Conservation (phyloP, 2,329 filamentous ascomycete genomes). For the Colletotrichum destructivum region DNA sequence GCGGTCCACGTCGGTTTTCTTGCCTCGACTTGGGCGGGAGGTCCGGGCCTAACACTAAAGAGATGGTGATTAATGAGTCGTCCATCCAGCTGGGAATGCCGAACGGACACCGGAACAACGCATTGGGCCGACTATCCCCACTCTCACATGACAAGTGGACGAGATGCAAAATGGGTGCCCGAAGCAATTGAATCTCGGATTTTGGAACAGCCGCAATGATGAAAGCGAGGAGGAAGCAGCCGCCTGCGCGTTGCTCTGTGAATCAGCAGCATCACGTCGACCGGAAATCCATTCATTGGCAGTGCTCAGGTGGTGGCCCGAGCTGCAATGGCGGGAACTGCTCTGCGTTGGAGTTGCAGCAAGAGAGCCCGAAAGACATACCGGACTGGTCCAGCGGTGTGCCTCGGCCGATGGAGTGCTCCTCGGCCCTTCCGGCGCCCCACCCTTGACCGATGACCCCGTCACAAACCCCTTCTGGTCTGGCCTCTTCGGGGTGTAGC, state of each 20-base stretch:
- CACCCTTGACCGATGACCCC: slow-evolving; percentile 27
- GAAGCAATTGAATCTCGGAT: background rate
- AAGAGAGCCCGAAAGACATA: background rate
- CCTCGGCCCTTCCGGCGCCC: slow-evolving; percentile 23
- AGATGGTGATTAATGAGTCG: background rate
- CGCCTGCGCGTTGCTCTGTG: background rate
- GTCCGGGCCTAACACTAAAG: slow-evolving; percentile 14
- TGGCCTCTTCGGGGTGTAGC: slow-evolving; percentile 3
- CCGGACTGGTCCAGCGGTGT: slow-evolving; percentile 5
- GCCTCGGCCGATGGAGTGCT: slow-evolving; percentile 30
- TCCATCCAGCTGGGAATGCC: slow-evolving; percentile 3
- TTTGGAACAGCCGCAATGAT: background rate
- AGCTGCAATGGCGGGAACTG: background rate
- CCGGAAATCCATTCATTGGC: background rate
- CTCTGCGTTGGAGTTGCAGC: slow-evolving; percentile 1
- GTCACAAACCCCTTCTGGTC: slow-evolving; percentile 2
- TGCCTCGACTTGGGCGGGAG: slow-evolving; percentile 26
- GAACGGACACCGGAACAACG: slow-evolving; percentile 35
- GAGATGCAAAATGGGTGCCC: background rate
- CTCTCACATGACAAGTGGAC: slow-evolving; percentile 27
- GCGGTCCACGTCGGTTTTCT: slow-evolving; percentile 10
- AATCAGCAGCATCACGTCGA: no score
- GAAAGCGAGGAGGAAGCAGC: no score
- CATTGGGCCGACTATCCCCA: slow-evolving; percentile 33
- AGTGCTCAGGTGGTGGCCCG: background rate